A percentile compares a stretch with the other conserved stretches of the same genome.
These are phyloP conservation scores for Corynascus novoguineensis DNA, from an alignment of 495 filamentous ascomycete species.

Conservation along the genomic window DNA sequence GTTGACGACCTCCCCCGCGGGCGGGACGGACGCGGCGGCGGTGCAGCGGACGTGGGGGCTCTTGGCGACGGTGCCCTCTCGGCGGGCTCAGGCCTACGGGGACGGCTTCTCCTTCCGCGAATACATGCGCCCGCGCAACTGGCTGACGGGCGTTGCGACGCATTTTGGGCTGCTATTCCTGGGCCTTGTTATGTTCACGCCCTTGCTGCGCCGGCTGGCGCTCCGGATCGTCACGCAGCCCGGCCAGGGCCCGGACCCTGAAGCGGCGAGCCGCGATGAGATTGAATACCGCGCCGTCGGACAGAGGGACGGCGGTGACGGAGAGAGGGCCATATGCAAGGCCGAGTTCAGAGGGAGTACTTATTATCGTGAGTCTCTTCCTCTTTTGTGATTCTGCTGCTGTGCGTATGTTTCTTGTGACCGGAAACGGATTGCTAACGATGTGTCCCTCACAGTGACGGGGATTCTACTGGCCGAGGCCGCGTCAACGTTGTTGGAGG, in stretches of 20 bases:
- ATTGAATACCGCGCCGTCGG: slow-evolving; percentile 64
- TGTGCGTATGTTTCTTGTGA: neutral
- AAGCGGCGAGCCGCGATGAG: slow-evolving; percentile 51
- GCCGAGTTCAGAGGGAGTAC: slow-evolving; percentile 55
- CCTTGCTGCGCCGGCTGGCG: slow-evolving; percentile 33
- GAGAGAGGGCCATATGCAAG: slow-evolving; percentile 52
- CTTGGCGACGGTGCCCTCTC: slow-evolving; percentile 44
- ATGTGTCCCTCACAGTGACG: slow-evolving; percentile 35
- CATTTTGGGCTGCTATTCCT: slow-evolving; percentile 53
- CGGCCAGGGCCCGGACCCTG: slow-evolving; percentile 59
- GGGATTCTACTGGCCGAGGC: slow-evolving; percentile 63
- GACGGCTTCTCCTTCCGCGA: slow-evolving; percentile 66
- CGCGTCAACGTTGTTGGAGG: slow-evolving; percentile 62
- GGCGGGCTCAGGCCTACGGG: slow-evolving; percentile 53
- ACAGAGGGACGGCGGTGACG: slow-evolving; percentile 49
- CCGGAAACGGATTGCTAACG: slow-evolving; percentile 16
- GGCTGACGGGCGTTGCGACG: slow-evolving; percentile 50
- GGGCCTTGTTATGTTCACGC: slow-evolving; percentile 45
- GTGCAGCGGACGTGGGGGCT: slow-evolving; percentile 77
- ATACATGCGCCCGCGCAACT: slow-evolving; percentile 58
- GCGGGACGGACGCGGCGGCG: slow-evolving; percentile 56
- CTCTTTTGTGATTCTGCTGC: neutral
- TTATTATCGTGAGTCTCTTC: slow-evolving; percentile 52
- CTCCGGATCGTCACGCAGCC: slow-evolving; percentile 52
- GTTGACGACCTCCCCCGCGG: slow-evolving; percentile 56